Evolutionary conservation across 495 filamentous ascomycete species (phyloP).

Genomic region (Penicillium paxilli): DNA sequence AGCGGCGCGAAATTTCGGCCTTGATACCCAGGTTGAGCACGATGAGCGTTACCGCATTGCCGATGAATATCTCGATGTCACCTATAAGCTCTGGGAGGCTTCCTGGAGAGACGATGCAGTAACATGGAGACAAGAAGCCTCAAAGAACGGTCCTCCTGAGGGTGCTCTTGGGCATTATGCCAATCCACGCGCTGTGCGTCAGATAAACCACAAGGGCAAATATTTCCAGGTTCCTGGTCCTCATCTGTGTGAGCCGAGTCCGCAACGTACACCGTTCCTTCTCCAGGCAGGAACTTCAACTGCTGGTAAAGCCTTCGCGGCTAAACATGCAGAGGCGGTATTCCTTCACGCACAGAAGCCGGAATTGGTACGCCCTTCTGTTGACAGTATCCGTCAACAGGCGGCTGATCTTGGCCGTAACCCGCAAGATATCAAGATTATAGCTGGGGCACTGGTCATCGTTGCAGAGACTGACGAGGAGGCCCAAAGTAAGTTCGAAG

Average conservation of each 20-base stretch:
- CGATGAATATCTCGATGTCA: constrained; percentile 66
- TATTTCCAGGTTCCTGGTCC: constrained; percentile 66
- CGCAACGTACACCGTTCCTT: constrained; percentile 66
- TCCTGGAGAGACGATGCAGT: constrained; percentile 70
- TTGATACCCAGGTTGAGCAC: constrained; percentile 59
- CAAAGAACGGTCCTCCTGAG: constrained; percentile 31
- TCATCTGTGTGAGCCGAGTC: constrained; percentile 63
- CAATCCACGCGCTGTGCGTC: constrained; percentile 54
- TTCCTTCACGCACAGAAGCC: constrained; percentile 52
- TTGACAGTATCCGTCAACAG: constrained; percentile 49
- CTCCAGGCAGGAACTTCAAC: constrained; percentile 64
- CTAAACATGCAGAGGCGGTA: constrained; percentile 57
- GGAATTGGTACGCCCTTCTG: constrained; percentile 42
- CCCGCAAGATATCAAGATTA: constrained; percentile 49
- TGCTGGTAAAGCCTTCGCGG: constrained; percentile 63
- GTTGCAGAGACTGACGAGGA: constrained; percentile 55
- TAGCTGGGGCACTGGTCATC: constrained; percentile 50
- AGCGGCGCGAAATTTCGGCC: constrained; percentile 61
- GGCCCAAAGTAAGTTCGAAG: constrained; percentile 51
- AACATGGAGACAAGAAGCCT: constrained; percentile 13
- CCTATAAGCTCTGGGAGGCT: constrained; percentile 68
- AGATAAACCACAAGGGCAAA: constrained; percentile 67
- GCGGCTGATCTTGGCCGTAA: constrained; percentile 45
- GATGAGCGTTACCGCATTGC: constrained; percentile 68
- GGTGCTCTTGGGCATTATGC: constrained; percentile 45